Evolutionary conservation across 192 early-diverging fungal species (phyloP).

Genomic region (Umbelopsis sp.): DNA sequence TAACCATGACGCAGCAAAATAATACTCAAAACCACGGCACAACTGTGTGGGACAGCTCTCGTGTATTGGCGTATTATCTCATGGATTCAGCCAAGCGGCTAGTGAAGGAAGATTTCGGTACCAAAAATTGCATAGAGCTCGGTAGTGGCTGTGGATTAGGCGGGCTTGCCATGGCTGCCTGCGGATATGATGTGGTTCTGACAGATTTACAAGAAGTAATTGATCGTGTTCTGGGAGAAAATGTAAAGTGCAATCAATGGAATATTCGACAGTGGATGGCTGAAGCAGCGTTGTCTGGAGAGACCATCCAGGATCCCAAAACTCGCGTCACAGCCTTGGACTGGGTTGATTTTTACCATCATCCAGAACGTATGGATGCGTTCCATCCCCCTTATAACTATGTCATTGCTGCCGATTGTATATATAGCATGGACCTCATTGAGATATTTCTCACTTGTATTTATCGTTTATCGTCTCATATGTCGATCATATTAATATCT

Average conservation of each 20-base stretch:
- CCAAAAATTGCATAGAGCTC: conserved; percentile 35
- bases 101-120: not conserved
- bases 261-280: conserved; percentile 28
- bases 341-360: conserved; percentile 28
- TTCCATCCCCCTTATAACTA: conserved; percentile 30
- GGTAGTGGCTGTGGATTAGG: conserved; percentile 41
- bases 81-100: conserved; percentile 17
- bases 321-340: conserved; percentile 27
- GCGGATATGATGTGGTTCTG: conserved; percentile 30
- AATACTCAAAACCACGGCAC: conserved; percentile 38
- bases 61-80: conserved; percentile 27
- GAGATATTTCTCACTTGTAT: conserved; percentile 32
- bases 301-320: conserved; percentile 7
- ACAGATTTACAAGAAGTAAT: conserved; percentile 37
- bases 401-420: conserved; percentile 40
- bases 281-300: not conserved
- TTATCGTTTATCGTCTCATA: conserved; percentile 2
- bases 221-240: conserved; percentile 24
- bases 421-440: conserved; percentile 34
- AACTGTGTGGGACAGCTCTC: conserved; percentile 39
- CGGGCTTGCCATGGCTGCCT: conserved; percentile 32
- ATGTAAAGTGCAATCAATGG: conserved; percentile 13
- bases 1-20: conserved; percentile 31
- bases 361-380: not conserved
- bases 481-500: conserved; percentile 26